Base-by-base conservation (phyloP, 2,329 filamentous ascomycete genomes). In the Colletotrichum higginsianum region DNA sequence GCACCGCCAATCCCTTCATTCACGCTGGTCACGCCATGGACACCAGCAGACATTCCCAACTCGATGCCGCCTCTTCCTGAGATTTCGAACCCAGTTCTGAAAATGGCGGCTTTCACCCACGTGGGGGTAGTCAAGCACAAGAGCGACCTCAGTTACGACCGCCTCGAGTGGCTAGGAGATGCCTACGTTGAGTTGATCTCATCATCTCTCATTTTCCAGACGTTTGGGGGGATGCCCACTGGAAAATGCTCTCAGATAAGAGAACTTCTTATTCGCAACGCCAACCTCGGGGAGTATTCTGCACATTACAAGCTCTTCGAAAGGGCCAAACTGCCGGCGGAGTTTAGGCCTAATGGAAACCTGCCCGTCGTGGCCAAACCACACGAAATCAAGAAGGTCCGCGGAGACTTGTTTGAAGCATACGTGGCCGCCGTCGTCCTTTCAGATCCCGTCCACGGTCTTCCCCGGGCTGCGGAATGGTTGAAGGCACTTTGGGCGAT, bases 391-490 rank as follows among this genome's bases (percentile, higher is more conserved):
- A 87, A 84, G 16, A 98, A 98, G 80, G 90, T 94, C 12, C 86
- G 93, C 67, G 95, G 92, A 11, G 96, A 98, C 78, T 87, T 98
- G 21, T 97, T 98, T 76, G 96, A 98, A 80, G 93, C 96, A 0
- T 98, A 97, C 76, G 89, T 97, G 18, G 95, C 93, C 11, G 95
- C 93, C 3, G 82, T 95, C 7, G 88, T 97, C 44, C 83, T 94
- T 2, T 91, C 92, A 1, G 89, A 94, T 76, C 86, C 90, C 0
- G 81, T 83, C 3, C 79, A 89, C 57, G 95, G 95, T 1, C 87
- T 92, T 57, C 74, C 80, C 9, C 86, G 85, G 2, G 91, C 88
- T 2, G 87, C 92, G 62, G 79, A 86, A 16, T 98, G 95, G 94
- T 83, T 98, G 56, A 91, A 89, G 61, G 83, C 86, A 9, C 84